Base-by-base conservation (phyloP, 2,329 filamentous ascomycete species). In the Byssothecium circinans region DNA sequence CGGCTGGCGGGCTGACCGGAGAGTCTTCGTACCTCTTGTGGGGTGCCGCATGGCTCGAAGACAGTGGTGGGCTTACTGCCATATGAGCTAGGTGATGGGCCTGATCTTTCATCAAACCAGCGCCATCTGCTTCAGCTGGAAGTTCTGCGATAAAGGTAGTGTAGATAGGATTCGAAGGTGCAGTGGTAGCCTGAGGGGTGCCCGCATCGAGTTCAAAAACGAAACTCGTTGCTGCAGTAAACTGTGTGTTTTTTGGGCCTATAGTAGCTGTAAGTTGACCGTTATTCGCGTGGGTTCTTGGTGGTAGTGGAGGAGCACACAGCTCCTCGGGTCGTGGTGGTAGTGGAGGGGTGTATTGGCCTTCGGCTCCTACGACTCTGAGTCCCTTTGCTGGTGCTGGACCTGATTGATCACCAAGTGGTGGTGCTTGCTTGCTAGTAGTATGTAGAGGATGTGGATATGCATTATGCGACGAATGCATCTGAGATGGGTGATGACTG, bases 111-210 rank as follows among this genome's bases (percentile, higher is more conserved):
- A 15, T 10, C 12, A 25, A 15, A 20, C 29, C 39, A 27, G 27
- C 8, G 32, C 11, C 22, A 14, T 40, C 20, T 33, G 32, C 15
- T 15, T 58, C 37, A 23, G 54, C 59, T 4, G 61, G 58, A n/a
- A 65, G 43, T 32, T 61, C 54, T 12, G 56, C 54, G 20, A 62
- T 45, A 39, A 57, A 56, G 6, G 36, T 6, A 32, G 7, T 20
- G 44, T 39, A n/a, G 8, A 18, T 23, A 36, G n/a, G 20, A 11
- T 14, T 22, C 20, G 35, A 25, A 34, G 41, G 25, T 7, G 41
- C 32, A 25, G 27, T 8, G 20, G 22, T 41, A 7, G 38, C 25
- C 27, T 30, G 37, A 19, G 45, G 34, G 10, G 43, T 18, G 14
- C 38, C 33, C 4, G 49, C 43, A 17, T 57, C 55, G 19, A 60